Evolutionary conservation across 371 early-diverging fungal genomes (phyloP).

Genomic region (Mucor mucedo): DNA sequence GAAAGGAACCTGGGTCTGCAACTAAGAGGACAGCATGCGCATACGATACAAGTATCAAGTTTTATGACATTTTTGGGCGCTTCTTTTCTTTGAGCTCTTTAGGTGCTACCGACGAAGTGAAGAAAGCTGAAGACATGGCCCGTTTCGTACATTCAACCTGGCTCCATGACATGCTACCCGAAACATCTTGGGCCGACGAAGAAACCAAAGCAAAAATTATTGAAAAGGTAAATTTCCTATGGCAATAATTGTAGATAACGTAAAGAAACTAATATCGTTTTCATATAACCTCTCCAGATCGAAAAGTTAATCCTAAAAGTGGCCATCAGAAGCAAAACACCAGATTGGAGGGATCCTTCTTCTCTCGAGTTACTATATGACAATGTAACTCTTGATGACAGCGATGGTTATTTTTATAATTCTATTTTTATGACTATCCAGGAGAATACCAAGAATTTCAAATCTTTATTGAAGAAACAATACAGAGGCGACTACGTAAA

Average conservation of each 20-base stretch:
- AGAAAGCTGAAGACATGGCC: conserved; percentile 38
- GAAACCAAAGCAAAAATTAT: conserved; percentile 49
- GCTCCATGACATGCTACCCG: conserved; percentile 38
- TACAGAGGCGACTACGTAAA: too few species aligned
- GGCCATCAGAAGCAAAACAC: conserved; percentile 49
- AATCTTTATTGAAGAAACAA: too few species aligned
- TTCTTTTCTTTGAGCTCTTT: conserved; percentile 33
- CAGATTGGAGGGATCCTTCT: conserved; percentile 50
- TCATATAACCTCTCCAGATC: conserved; percentile 18
- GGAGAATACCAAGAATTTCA: too few species aligned
- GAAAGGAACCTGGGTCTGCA: too few species aligned
- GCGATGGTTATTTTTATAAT: too few species aligned
- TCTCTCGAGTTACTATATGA: conserved; percentile 49
- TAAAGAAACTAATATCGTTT: too few species aligned
- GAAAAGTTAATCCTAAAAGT: conserved; percentile 40
- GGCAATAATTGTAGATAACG: too few species aligned
- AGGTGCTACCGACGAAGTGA: conserved; percentile 37
- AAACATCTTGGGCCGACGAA: conserved; percentile 57
- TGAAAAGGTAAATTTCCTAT: conserved; percentile 47
- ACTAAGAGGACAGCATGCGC: background rate
- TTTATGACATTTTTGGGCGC: conserved; percentile 5
- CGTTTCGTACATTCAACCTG: conserved; percentile 33
- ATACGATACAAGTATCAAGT: background rate
- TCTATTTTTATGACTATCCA: too few species aligned
- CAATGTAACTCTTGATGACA: too few species aligned